Base-by-base conservation (phyloP, 1,139 yeast genomes). In the Entelexis paramagnoliae region DNA sequence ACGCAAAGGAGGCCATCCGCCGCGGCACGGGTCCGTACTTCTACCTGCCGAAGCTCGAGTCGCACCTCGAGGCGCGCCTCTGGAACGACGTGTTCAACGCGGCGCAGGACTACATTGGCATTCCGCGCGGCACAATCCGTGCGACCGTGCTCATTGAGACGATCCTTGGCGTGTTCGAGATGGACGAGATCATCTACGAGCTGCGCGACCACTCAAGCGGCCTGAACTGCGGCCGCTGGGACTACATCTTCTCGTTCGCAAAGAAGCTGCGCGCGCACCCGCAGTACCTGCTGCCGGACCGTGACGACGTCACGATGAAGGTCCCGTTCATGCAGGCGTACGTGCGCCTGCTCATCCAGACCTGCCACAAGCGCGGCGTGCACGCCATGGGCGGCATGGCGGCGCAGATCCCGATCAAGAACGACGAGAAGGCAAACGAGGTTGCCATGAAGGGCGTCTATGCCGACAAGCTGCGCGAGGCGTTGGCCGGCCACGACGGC, bases 331-430 rank as follows among this genome's bases (percentile, higher is more conserved):
- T 82, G 88, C 70, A 79, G 46, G 72, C 83, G 17, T 82, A 82
- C 62, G 87, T 81, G 55, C 76, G 78, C 60, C 73, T 79, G 52
- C 73, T 82, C 62, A 82, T 82, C 61, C 72, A 80, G 68, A 80
- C 84, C 49, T 80, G 86, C 66, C 89, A 82, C 71, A 74, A 75
- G 67, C 77, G 88, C 64, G 83, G 81, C 60, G 87, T 82, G 38
- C 85, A 79, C 66, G 91, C 87, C 46, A 80, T 82, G 78, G 89
- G 89, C 58, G 89, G 89, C 58, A 82, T 82, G 89, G 88, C 88
- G 59, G 89, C 89, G 28, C 86, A 81, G 69, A 82, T 82, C 61
- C 89, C 89, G 54, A 80, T 81, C 69, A 82, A 82, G 71, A 73
- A 75, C 57, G 87, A 82, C 62, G 74, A 75, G 46, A 76, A 71